Evolutionary conservation across 2,329 filamentous ascomycete genomes (phyloP), one percentile per base, ranked within the genome.

Genomic region (Xylariales sp.): DNA sequence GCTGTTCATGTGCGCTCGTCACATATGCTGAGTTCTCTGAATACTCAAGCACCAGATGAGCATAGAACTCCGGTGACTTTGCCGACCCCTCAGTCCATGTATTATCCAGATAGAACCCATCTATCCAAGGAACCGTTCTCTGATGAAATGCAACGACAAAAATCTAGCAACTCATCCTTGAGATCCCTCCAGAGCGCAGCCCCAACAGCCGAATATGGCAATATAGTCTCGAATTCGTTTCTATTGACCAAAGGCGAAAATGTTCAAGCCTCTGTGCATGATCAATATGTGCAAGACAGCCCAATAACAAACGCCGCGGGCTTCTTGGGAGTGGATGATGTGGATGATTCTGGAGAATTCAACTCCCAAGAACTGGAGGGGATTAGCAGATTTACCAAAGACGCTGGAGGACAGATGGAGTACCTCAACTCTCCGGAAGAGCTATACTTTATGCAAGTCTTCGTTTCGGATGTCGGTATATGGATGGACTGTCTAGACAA

Each of bases 401-500:
- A 70, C 30, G 65, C 61, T 38, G 10, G 51, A 37, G 29, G 60
- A 50, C 67, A 70, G 42, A 61, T 78, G 25, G 76, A 85, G 36
- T 87, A 78, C 49, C 70, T 95, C 31, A 81, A 78, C 46, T 79
- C 78, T 4, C 76, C 81, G 8, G 86, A 95, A 41, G 88, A 95
- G 56, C 76, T 93, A 0, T 66, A 83, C n/a, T 89, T 89, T 55
- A 88, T 96, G 83, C 88, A 95, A 58, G 82, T 89, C 0, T 97
- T 95, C 57, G 83, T 94, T 6, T 85, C 94, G 53, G 85, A 95
- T 48, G 87, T 97, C 3, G 89, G 85, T 1, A 63, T 88, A 4
- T 96, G 91, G 88, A 95, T 97, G 87, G 91, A 96, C 61, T 87
- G 82, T 29, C 81, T 96, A 69, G 88, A 95, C 63, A 74, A 80